Base-by-base conservation (phyloP, 352 stramenopile species). In the Phytophthora ramorum region DNA sequence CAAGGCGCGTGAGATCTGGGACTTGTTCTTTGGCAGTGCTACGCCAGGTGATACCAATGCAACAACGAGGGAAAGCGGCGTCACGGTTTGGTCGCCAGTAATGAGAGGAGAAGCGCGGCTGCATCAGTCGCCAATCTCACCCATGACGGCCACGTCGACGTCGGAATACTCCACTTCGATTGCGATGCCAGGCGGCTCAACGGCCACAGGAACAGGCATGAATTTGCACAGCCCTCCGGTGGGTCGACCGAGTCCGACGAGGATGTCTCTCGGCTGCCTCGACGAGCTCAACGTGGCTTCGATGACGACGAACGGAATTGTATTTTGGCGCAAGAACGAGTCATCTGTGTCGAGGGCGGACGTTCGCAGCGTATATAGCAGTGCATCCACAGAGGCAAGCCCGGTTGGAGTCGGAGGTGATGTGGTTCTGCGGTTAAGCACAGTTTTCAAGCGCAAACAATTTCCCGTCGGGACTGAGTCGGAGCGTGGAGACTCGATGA, bases 271-370 rank as follows among this genome's bases (percentile, higher is more conserved):
- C 16, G 73, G 79, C 28, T 83, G 75, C 24, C 64, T 90, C 3
- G 69, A 81, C 5, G 79, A 90, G 22, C 63, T 89, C 10, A 89
- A 90, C 37, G 70, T 86, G n/a, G 82, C 81, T 7, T 80, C 80
- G 5, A 79, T 87, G 56, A 90, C 80, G 35, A 85, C 77, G 9
- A 80, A 83, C 54, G 79, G 79, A 1, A 75, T 92, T 26, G 72
- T 89, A 4, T 92, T 92, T 58, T 92, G 79, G 79, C 59, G 73
- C 13, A 88, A 89, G 34, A 71, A 78, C 10, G 70, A 86, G 17
- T 79, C 76, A 0, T 79, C 72, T 0, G 48, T 85, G 10, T 71
- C 69, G 14, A 58, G 69, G 8, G 55, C 58, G 8, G 73, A 90
- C 14, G 65, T 79, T 1, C 60, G 50, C 1, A 74, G 66, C 20